Evolutionary conservation across 148 eudicot species (phyloP).

Genomic region (Cornus controversa): DNA sequence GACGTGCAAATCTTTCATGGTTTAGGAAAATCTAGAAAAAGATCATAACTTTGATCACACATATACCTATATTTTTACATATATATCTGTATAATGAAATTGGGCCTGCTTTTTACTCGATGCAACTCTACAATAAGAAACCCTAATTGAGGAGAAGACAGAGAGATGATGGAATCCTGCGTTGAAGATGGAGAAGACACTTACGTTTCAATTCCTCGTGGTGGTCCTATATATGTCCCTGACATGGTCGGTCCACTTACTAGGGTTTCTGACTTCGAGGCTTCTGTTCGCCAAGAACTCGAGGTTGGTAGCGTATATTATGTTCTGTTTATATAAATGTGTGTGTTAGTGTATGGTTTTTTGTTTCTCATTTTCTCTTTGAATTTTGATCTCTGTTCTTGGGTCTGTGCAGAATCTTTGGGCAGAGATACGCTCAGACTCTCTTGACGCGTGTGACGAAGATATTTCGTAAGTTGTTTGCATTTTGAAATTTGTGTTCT

Average conservation of each 20-base stretch:
- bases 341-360: background rate
- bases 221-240: conserved; percentile 71
- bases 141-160: too few relatives aligned
- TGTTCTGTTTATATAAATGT: background rate
- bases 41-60: too few relatives aligned
- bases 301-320: conserved; percentile 24
- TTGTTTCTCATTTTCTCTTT: background rate
- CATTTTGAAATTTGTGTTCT: background rate
- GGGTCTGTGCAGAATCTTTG: conserved; percentile 35
- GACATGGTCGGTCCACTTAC: conserved; percentile 62
- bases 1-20: too few relatives aligned
- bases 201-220: conserved; percentile 56
- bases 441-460: conserved; percentile 17
- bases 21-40: too few relatives aligned
- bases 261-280: conserved; percentile 49
- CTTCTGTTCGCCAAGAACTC: conserved; percentile 39
- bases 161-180: conserved; percentile 4
- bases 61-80: too few relatives aligned
- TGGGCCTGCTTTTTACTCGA: too few relatives aligned
- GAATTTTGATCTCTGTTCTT: background rate
- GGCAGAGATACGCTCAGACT: conserved; percentile 38
- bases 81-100: too few relatives aligned
- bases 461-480: conserved; percentile 53
- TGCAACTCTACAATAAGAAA: too few relatives aligned
- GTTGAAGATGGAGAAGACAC: conserved; percentile 28